Base-by-base conservation (phyloP, 202 grass and related monocot genomes). In the Alloteropsis angusta region DNA sequence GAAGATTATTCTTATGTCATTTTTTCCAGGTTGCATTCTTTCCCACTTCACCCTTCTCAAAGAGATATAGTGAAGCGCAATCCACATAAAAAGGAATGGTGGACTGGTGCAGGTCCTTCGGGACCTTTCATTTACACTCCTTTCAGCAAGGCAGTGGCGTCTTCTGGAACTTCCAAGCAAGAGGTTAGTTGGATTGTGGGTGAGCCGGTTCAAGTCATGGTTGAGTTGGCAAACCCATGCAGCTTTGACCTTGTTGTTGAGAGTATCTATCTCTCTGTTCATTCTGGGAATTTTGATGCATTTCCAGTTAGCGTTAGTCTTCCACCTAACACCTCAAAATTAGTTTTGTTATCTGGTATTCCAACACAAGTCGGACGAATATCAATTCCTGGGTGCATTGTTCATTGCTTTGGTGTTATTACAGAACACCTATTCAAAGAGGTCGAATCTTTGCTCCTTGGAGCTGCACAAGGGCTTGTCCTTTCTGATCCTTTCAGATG, bases 111-210 rank as follows among this genome's bases (percentile, higher is more conserved):
- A 49, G 96, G 85, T 56, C 92, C 92, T 67, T 87, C 96, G 71
- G 96, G 96, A 32, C 96, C 96, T 81, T 99, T 99, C 81, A 99
- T 99, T 76, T 99, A 99, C 74, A 99, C 96, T 60, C 96, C 96
- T 76, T 96, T 99, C 75, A 93, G 81, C 65, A 98, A 98, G 75
- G 91, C 83, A 16, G 77, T 21, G 37, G 60, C 56, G 16, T 85
- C 61, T 9, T 85, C 87, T 81, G 89, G 80, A 66, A 80, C 22
- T 44, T 80, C 66, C 73, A 88, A 93, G 79, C 92, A 98, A 83
- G 90, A 87, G 64, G 75, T 93, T 61, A 91, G 88, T 74, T 98
- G 96, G 96, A 93, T 98, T 74, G 92, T 98, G 44, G 96, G 96
- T 69, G 96, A 98, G 80, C 90, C 92, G 9, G 85, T 98, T 83